Base-by-base conservation (phyloP, 208 protist species). In the Sergeia podlipaevii region DNA sequence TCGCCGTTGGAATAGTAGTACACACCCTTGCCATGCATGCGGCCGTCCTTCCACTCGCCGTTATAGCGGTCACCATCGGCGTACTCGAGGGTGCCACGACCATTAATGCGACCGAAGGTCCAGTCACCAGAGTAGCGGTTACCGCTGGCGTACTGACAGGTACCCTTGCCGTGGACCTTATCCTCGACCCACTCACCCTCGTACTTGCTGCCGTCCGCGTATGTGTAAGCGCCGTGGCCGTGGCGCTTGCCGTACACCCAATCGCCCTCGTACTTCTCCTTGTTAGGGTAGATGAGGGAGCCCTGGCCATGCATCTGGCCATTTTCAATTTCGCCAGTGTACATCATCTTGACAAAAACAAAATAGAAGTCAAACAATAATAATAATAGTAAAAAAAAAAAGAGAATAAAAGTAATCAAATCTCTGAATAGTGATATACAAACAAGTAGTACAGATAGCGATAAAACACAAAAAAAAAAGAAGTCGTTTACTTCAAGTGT, bases 281-380 rank as follows among this genome's bases (percentile, higher is more conserved):
- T 91, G 73, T 97, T 98, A 1, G 93, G 85, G 61, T 97, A 98
- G 34, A 96, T 69, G 29, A 98, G 85, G 38, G 77, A 90, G 20
- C 96, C 96, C 23, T 82, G 90, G 66, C 96, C 96, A 70, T 98
- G 93, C 94, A 97, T 97, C 75, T 95, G 87, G 58, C 93, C 93
- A 55, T 96, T 93, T 57, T 97, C 94, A 66, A 98, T 97, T 48
- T 97, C 89, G 41, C 96, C 96, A 30, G 89, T 92, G 82, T 98
- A 98, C 65, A 98, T 93, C 87, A 97, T 97, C 55, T 75, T 84
- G 32, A 39, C 56, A 26, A 34, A 56, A 65, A 60, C 36, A 54
- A 27, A 46, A 45, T 11, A 48, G 17, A 24, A 0, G 36, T 45
- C 17, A 43, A 53, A 18, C n/a, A 36, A 32, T 17, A 62, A 8